Percentiles rank a stretch among this genome's conserved stretches.
phyloP scores from a whole-genome alignment of 257 asterid species.

The Catharanthus roseus region DNA sequence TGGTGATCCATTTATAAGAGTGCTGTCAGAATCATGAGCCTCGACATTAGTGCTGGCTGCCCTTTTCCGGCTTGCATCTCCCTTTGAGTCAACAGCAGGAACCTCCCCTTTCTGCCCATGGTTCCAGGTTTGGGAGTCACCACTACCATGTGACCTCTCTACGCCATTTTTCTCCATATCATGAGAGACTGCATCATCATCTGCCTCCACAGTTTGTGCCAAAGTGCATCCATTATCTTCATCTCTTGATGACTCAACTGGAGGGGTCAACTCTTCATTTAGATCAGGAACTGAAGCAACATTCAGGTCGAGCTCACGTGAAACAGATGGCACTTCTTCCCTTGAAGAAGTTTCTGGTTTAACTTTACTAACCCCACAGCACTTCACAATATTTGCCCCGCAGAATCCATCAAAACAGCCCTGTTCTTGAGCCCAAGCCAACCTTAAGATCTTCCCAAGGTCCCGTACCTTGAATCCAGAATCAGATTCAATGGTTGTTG shows the following conservation, averaged over 20 bases:
- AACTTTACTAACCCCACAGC: constrained; percentile 28
- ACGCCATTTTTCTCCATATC: constrained; percentile 42
- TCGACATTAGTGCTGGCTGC: constrained; percentile 44
- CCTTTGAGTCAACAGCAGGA: constrained; percentile 54
- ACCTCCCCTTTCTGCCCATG: constrained; percentile 44
- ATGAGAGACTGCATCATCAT: constrained; percentile 57
- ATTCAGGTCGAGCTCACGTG: constrained; percentile 73
- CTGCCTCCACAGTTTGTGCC: constrained; percentile 47
- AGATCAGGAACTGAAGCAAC: constrained; percentile 79
- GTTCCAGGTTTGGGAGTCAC: constrained; percentile 47
- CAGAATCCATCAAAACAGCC: constrained; percentile 48
- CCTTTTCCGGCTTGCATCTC: constrained; percentile 50
- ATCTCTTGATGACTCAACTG: constrained; percentile 64
- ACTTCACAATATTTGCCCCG: constrained; percentile 35
- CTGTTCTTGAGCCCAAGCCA: constrained; percentile 63
- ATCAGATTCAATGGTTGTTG: constrained; percentile 53
- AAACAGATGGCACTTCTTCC: constrained; percentile 42
- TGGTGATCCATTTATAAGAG: constrained; percentile 75
- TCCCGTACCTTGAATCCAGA: constrained; percentile 81
- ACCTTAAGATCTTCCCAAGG: constrained; percentile 66
- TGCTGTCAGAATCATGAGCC: constrained; percentile 80
- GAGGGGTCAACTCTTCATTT: constrained; percentile 73
- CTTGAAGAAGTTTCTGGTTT: constrained; percentile 39
- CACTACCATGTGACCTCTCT: constrained; percentile 46
- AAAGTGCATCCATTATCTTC: constrained; percentile 52